Percentiles rank a stretch among this genome's conserved stretches.
Evolutionary conservation across 768 basidiomycete genomes (phyloP).

Genomic region (Pilatotrama ljubarskyi): DNA sequence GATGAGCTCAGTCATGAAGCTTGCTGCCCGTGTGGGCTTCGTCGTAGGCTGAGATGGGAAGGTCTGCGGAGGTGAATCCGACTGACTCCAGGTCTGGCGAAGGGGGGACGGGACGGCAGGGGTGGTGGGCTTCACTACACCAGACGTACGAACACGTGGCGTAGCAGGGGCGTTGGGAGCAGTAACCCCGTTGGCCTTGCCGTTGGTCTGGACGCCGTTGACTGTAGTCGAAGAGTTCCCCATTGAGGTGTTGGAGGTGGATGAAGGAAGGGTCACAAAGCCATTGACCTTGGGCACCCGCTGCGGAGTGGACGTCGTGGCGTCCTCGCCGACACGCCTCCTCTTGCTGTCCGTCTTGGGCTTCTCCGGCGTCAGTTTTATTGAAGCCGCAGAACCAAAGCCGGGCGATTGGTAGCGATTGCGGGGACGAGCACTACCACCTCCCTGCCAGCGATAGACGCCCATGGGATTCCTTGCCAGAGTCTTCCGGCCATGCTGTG

Average conservation of each 20-base stretch:
- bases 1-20: constrained; percentile 67
- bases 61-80: constrained; percentile 42
- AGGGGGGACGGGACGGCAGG: constrained; percentile 75
- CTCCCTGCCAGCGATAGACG: constrained; percentile 71
- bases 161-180: constrained; percentile 25
- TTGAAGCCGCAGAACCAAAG: constrained; percentile 57
- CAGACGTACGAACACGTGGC: constrained; percentile 23
- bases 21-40: constrained; percentile 65
- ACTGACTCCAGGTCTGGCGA: constrained; percentile 66
- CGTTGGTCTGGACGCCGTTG: constrained; percentile 19
- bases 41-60: constrained; percentile 38
- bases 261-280: constrained; percentile 28
- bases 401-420: constrained; percentile 77
- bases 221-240: constrained; percentile 16
- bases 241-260: constrained; percentile 22
- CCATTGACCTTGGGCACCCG: constrained; percentile 24
- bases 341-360: constrained; percentile 56
- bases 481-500: constrained; percentile 49
- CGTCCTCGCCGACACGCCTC: constrained; percentile 55
- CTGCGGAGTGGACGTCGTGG: constrained; percentile 38
- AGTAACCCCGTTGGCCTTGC: constrained; percentile 9
- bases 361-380: constrained; percentile 44
- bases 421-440: constrained; percentile 64
- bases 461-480: constrained; percentile 76
- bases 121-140: constrained; percentile 50